Evolutionary conservation across 2,329 filamentous ascomycete genomes (phyloP), one percentile per base, ranked within the genome.

Genomic region (Exserohilum rostratum): DNA sequence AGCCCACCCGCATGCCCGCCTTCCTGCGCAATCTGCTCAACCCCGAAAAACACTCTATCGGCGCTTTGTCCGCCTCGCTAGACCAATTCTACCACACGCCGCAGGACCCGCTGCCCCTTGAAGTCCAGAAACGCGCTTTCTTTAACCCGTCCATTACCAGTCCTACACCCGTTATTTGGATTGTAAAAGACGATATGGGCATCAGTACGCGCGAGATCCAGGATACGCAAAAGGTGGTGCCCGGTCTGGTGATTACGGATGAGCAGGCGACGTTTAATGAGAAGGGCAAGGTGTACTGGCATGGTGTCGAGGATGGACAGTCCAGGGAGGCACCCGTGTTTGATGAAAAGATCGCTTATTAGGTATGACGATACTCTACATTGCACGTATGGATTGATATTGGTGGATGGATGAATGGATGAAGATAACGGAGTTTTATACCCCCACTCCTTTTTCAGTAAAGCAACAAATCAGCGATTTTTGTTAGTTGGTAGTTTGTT

Each of bases 111-210:
- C 66, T 75, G 50, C 64, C 68, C 25, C 53, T 69, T 20, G 65
- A 74, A 54, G 57, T 78, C 31, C 70, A 71, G 34, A 71, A 75
- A 50, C 72, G 76, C 37, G 79, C 79, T 4, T 82, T 74, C 62
- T 69, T 77, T 45, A 75, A 78, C 44, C 79, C 79, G 2, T 76
- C 76, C 0, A 71, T 82, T 31, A 79, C 72, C 0, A 72, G 70
- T 13, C 72, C 76, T 44, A 76, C 73, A 1, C 78, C 79, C 2
- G 73, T 75, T 12, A 53, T 81, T 12, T 82, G 79, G 79, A 77
- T 81, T 15, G 76, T 78, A 0, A 66, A 66, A 12, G 79, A 82
- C 54, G 70, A 73, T 12, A 71, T 77, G 66, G 78, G 79, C 3
- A 74, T 80, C 9, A 74, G 70, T 3, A 70, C 71, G 57, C 69